Percentiles rank a stretch among this genome's conserved stretches.
These are phyloP conservation scores for Talaromyces wortmannii DNA, from an alignment of 495 filamentous ascomycete genomes.

Conservation along the genomic window DNA sequence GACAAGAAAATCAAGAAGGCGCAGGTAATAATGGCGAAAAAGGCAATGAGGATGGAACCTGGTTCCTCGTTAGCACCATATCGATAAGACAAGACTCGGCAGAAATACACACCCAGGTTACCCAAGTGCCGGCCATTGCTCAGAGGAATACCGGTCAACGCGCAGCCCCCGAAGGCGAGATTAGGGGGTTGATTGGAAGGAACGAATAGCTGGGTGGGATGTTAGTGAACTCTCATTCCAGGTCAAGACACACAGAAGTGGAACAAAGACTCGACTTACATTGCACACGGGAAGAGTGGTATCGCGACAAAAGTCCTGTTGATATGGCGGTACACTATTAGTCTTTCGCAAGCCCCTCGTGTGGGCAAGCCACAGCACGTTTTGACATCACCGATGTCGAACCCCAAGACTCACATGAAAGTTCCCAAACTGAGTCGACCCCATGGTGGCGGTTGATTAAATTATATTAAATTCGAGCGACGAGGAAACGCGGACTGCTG, in stretches of 20 bases:
- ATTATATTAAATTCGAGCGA: background rate
- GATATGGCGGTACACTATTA: background rate
- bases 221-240: background rate
- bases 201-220: conserved; percentile 41
- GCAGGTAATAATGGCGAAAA: conserved; percentile 64
- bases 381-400: background rate
- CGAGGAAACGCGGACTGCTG: background rate
- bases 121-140: conserved; percentile 56
- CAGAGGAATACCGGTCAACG: conserved; percentile 65
- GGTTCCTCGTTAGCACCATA: background rate
- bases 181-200: conserved; percentile 37
- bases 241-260: background rate
- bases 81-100: no score
- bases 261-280: conserved; percentile 50
- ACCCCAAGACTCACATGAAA: conserved; percentile 65
- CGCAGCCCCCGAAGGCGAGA: conserved; percentile 56
- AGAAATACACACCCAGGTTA: conserved; percentile 71
- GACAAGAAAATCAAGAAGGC: conserved; percentile 66
- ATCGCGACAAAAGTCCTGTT: conserved; percentile 89
- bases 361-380: background rate
- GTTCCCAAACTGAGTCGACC: conserved; percentile 74
- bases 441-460: conserved; percentile 25
- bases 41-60: conserved; percentile 90
- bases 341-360: background rate
- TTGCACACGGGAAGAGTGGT: conserved; percentile 95